Evolutionary conservation across 345 rosid genomes (phyloP).

Genomic region (Draba incana): DNA sequence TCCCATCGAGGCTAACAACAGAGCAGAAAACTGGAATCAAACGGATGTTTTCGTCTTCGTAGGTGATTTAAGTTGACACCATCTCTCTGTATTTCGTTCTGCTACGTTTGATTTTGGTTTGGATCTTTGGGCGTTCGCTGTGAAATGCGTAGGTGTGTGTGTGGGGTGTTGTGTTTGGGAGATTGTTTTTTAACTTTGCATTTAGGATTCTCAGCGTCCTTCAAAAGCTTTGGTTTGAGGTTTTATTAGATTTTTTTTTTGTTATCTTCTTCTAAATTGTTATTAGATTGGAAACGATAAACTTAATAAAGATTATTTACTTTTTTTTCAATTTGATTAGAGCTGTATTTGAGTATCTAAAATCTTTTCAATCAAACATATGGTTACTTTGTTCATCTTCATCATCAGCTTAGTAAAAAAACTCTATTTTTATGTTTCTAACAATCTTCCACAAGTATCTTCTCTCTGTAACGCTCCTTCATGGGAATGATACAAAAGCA

Average conservation of each 20-base stretch:
- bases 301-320: slow-evolving; percentile 11
- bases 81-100: slow-evolving; percentile 23
- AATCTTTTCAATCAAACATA: neutral
- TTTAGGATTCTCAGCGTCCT: slow-evolving; percentile 21
- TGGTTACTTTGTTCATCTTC: too few relatives aligned
- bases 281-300: slow-evolving; percentile 12
- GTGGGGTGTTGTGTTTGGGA: slow-evolving; percentile 16
- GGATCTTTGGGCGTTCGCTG: slow-evolving; percentile 30
- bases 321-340: neutral
- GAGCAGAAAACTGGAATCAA: slow-evolving; percentile 85
- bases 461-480: slow-evolving; percentile 21
- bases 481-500: neutral
- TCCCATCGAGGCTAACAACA: slow-evolving; percentile 64
- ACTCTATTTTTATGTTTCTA: too few relatives aligned
- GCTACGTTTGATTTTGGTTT: slow-evolving; percentile 23
- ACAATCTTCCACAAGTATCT: slow-evolving; percentile 12
- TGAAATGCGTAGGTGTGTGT: slow-evolving; percentile 32
- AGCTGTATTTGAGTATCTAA: neutral
- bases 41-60: slow-evolving; percentile 50
- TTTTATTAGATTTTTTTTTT: slow-evolving; percentile 10
- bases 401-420: too few relatives aligned
- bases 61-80: slow-evolving; percentile 5
- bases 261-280: neutral
- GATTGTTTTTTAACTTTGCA: slow-evolving; percentile 6
- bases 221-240: slow-evolving; percentile 24